phyloP scores from a whole-genome alignment of 2,329 filamentous ascomycete species.

The Botrytis fabae region DNA sequence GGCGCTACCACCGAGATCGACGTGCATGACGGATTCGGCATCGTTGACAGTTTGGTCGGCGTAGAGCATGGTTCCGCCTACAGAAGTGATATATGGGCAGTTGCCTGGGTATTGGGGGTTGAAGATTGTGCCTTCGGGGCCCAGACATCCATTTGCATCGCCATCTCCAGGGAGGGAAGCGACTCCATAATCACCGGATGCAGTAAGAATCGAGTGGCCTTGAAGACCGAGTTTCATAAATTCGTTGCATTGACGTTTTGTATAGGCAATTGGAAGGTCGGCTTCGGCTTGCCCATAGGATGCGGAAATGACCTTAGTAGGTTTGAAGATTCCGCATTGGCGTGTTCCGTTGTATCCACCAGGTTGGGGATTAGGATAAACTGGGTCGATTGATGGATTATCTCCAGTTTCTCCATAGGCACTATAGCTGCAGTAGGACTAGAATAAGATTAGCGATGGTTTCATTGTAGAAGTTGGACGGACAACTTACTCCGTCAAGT shows the following conservation, averaged over 20 bases:
- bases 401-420: conserved; percentile 47
- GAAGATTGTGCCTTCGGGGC: conserved; percentile 31
- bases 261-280: conserved; percentile 61
- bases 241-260: conserved; percentile 60
- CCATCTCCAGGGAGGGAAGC: conserved; percentile 59
- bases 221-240: conserved; percentile 67
- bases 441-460: conserved; percentile 8
- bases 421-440: conserved; percentile 48
- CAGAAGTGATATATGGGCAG: conserved; percentile 67
- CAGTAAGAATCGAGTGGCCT: conserved; percentile 65
- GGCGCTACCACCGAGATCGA: conserved; percentile 36
- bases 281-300: conserved; percentile 70
- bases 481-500: conserved; percentile 32
- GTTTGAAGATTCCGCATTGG: conserved; percentile 29
- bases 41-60: conserved; percentile 45
- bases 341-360: conserved; percentile 46
- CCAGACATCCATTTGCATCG: conserved; percentile 52
- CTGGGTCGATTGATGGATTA: conserved; percentile 45
- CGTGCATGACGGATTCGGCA: conserved; percentile 32
- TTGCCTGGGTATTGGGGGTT: conserved; percentile 59
- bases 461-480: background rate
- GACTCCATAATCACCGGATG: conserved; percentile 60
- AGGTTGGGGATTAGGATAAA: conserved; percentile 45
- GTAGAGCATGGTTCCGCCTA: conserved; percentile 60
- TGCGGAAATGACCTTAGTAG: conserved; percentile 51